These are phyloP conservation scores for Leccinellum rugosiceps DNA, from an alignment of 768 basidiomycete species.

Conservation along the genomic window DNA sequence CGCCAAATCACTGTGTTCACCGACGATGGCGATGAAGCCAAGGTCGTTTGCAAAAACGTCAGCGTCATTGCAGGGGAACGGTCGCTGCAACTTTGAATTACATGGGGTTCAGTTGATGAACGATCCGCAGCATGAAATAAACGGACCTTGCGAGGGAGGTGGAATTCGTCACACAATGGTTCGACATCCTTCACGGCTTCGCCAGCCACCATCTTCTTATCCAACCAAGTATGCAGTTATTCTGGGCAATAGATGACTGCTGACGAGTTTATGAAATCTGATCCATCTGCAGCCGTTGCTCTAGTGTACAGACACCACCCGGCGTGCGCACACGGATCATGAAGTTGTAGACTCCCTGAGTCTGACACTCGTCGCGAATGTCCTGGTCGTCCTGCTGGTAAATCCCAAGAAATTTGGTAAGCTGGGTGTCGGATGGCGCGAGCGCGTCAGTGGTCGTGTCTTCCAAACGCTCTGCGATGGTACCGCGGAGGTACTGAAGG, in stretches of 20 bases:
- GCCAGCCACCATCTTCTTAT: slow-evolving; percentile 94
- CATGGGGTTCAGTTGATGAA: background rate
- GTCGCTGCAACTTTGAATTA: slow-evolving; percentile 96
- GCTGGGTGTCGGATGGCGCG: slow-evolving; percentile 84
- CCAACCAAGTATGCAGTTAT: slow-evolving; percentile 95
- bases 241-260: slow-evolving; percentile 81
- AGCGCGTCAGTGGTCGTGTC: slow-evolving; percentile 90
- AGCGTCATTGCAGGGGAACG: background rate
- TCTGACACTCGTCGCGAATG: slow-evolving; percentile 93
- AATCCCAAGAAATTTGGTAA: slow-evolving; percentile 98
- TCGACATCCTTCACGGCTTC: slow-evolving; percentile 93
- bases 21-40: slow-evolving; percentile 93
- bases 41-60: slow-evolving; percentile 87
- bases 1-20: slow-evolving; percentile 66
- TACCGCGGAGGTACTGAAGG: slow-evolving; percentile 89
- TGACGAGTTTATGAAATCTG: slow-evolving; percentile 74
- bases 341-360: slow-evolving; percentile 88
- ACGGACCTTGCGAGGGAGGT: slow-evolving; percentile 87
- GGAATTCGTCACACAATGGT: slow-evolving; percentile 96
- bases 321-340: slow-evolving; percentile 99
- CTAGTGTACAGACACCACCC: slow-evolving; percentile 87
- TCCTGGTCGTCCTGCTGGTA: slow-evolving; percentile 98
- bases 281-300: slow-evolving; percentile 96
- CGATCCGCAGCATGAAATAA: background rate
- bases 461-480: slow-evolving; percentile 86